Evolutionary conservation across 257 asterid genomes (phyloP).

Genomic region (Ocimum tenuiflorum): DNA sequence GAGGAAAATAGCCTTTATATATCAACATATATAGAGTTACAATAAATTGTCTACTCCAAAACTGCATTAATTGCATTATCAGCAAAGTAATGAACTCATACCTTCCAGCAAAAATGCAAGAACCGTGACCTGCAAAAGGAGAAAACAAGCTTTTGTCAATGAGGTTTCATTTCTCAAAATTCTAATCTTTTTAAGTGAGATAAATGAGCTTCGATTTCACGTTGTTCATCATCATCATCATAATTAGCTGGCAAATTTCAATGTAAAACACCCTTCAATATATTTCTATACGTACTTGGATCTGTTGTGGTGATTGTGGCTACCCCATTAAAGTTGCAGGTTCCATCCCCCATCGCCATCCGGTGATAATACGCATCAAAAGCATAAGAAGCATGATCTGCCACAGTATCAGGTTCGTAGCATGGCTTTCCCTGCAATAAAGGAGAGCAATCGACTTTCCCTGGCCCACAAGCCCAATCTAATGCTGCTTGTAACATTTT

Average conservation of each 20-base stretch:
- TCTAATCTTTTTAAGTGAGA: neutral
- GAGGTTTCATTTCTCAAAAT: no score
- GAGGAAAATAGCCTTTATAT: no score
- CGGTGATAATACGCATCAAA: slow-evolving; percentile 77
- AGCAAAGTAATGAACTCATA: slow-evolving; percentile 18
- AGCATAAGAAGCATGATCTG: slow-evolving; percentile 73
- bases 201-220: neutral
- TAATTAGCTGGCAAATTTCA: no score
- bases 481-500: slow-evolving; percentile 82
- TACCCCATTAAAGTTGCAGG: slow-evolving; percentile 84
- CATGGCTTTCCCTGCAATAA: slow-evolving; percentile 66
- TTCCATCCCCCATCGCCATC: slow-evolving; percentile 71
- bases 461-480: slow-evolving; percentile 97
- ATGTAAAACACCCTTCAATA: neutral
- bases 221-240: no score
- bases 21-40: no score
- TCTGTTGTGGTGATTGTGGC: slow-evolving; percentile 69
- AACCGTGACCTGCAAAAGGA: slow-evolving; percentile 56
- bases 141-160: neutral
- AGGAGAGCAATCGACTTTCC: slow-evolving; percentile 71
- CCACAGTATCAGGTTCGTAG: slow-evolving; percentile 75
- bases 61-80: neutral
- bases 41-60: neutral
- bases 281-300: slow-evolving; percentile 55
- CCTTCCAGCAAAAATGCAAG: slow-evolving; percentile 88